Evolutionary conservation across 1,284 basidiomycete species (phyloP).

Genomic region (Rhodotorula sp.): DNA sequence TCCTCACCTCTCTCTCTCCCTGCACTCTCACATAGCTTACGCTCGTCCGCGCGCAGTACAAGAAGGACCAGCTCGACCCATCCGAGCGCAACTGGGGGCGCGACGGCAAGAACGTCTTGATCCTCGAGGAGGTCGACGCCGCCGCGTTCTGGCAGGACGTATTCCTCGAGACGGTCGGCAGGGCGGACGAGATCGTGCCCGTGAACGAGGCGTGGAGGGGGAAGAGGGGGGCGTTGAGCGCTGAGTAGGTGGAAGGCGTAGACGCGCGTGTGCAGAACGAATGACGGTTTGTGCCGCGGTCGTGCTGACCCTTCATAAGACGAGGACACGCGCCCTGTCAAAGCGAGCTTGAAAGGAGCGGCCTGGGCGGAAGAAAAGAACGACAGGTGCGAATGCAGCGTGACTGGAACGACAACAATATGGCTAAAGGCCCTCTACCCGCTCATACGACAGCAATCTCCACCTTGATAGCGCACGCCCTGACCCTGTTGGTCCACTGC

Average conservation of each 20-base stretch:
- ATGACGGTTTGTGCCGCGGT: background rate
- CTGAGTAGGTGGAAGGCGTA: too few species aligned
- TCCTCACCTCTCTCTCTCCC: background rate
- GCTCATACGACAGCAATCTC: slow-evolving; percentile 5
- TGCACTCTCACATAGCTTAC: background rate
- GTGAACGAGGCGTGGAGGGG: slow-evolving; percentile 36
- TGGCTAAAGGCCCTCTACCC: too few species aligned
- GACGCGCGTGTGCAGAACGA: background rate
- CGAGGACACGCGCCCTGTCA: too few species aligned
- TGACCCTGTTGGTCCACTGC: slow-evolving; percentile 22
- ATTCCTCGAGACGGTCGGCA: slow-evolving; percentile 62
- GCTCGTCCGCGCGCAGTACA: slow-evolving; percentile 50
- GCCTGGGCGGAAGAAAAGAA: too few species aligned
- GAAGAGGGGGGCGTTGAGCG: background rate
- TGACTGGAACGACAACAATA: background rate
- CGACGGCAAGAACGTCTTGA: slow-evolving; percentile 68
- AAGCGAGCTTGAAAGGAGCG: too few species aligned
- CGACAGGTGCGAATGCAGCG: background rate
- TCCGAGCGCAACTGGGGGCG: slow-evolving; percentile 60
- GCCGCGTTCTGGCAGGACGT: slow-evolving; percentile 63
- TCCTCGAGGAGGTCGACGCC: slow-evolving; percentile 62
- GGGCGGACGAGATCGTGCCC: slow-evolving; percentile 57
- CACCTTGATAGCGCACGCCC: slow-evolving; percentile 5
- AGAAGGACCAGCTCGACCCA: slow-evolving; percentile 56
- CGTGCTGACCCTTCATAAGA: too few species aligned